Evolutionary conservation across 257 asterid genomes (phyloP), one percentile per base, ranked within the genome.

Genomic region (Ilex asprella): DNA sequence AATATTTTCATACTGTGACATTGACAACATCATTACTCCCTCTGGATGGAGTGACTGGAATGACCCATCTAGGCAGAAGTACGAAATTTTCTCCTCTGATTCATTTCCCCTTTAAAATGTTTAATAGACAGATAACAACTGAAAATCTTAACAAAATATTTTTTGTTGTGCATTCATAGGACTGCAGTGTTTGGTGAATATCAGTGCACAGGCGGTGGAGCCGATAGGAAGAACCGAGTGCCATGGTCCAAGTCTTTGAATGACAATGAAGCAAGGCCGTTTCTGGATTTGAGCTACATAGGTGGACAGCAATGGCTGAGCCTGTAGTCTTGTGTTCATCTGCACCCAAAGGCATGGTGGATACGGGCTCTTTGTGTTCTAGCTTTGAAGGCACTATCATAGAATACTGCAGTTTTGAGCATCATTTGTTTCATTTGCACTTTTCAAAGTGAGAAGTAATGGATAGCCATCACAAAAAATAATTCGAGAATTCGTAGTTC

Each of bases 1-100:
- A 30, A 67, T 81, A 14, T 89, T 79, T 41, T 78, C 93, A 0
- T 68, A 76, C 12, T 74, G 80, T 30, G 49, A 70, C 13, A 50
- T 92, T 10, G 79, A 76, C 53, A 55, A 56, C 2, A 58, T 69
- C 44, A 71, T 92, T 0, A 61, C 74, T 12, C 85, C 87, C 0
- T 58, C 55, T 49, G 95, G 98, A 47, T 92, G 98, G 98, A 68
- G 60, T 6, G 93, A 86, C 47, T 84, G 88, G 95, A 61, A 60
- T 29, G 16, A 35, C 46, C 76, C 79, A 0, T 47, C 70, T 0
- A 68, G 82, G 58, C 82, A 69, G 14, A 67, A 61, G 96, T 85
- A 76, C 1, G 62, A 14, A 32, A 51, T 16, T 35, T 21, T 5
- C n/a, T 0, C 16, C 31, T 31, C 3, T 16, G 27, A 0, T 0